Evolutionary conservation across 257 asterid species (phyloP), one percentile per base, ranked within the genome.

Genomic region (Solanum ossicruentum): DNA sequence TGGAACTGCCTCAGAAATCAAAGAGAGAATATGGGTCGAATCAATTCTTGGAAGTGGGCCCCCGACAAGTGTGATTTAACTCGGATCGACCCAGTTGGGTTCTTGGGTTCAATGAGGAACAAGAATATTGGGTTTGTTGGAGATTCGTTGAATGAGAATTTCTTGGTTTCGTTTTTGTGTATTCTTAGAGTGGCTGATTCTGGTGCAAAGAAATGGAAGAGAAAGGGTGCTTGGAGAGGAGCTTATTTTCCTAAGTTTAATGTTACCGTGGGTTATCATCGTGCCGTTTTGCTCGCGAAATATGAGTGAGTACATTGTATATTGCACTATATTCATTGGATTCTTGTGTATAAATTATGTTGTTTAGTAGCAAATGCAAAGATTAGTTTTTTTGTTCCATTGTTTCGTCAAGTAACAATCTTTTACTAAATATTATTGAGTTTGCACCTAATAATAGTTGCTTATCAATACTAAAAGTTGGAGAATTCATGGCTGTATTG

Each of bases 171-270:
- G 26, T 91, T 95, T 86, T 73, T 94, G 93, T 97, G 99, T 87
- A 83, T 88, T n/a, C 83, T 93, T 85, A 90, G 96, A 84, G 86
- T 72, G 85, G 98, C 90, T 79, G 99, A 97, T 88, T 85, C 12
- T 18, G 91, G 95, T 65, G 98, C 98, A 28, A 94, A 89, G 92
- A 97, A 92, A 89, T 97, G 99, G 99, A 97, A 97, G 98, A 92
- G 93, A 66, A 97, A 90, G 84, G 97, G 98, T 16, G 98, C 99
- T 69, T 97, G 99, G 99, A 94, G 93, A 87, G 98, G 98, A 56
- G 98, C 94, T 82, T 93, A 92, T 90, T 97, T 93, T 80, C 98
- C 99, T 1, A 94, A 89, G 78, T 97, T 89, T 71, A 97, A 97
- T 80, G 98, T 97, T 36, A 97, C 98, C 2, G 94, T 97, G 54